These are phyloP conservation scores for Colletotrichum cordylinicola DNA, from an alignment of 2,329 filamentous ascomycete genomes.

Conservation along the genomic window DNA sequence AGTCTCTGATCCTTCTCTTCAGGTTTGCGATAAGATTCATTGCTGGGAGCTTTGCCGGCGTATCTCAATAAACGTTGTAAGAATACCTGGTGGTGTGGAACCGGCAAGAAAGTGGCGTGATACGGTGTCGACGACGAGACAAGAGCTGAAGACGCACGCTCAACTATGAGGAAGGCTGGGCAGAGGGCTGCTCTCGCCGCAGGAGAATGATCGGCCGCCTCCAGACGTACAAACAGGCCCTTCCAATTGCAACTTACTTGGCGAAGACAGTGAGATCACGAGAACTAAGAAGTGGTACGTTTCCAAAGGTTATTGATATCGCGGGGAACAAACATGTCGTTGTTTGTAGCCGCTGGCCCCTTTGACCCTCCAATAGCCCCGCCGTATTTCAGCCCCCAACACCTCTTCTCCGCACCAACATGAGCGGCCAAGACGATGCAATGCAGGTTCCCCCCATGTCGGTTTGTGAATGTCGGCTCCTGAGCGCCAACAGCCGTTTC, in stretches of 20 bases:
- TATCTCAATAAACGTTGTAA: neutral
- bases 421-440: neutral
- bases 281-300: neutral
- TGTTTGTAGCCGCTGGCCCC: neutral
- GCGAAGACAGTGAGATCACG: rapidly evolving
- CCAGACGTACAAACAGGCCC: neutral
- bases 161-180: rapidly evolving
- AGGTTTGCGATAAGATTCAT: neutral
- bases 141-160: neutral
- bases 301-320: neutral
- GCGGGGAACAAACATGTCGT: neutral
- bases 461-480: neutral
- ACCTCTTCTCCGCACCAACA: neutral
- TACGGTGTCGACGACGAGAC: neutral
- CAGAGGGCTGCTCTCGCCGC: neutral
- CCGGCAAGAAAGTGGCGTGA: neutral
- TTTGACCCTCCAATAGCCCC: neutral
- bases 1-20: neutral
- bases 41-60: neutral
- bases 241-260: neutral
- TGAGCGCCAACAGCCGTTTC: neutral
- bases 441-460: neutral
- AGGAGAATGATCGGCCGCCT: neutral
- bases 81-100: neutral
- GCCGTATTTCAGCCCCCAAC: neutral